Evolutionary conservation across 2,329 filamentous ascomycete species (phyloP).

Genomic region (Fusarium dlaminii): DNA sequence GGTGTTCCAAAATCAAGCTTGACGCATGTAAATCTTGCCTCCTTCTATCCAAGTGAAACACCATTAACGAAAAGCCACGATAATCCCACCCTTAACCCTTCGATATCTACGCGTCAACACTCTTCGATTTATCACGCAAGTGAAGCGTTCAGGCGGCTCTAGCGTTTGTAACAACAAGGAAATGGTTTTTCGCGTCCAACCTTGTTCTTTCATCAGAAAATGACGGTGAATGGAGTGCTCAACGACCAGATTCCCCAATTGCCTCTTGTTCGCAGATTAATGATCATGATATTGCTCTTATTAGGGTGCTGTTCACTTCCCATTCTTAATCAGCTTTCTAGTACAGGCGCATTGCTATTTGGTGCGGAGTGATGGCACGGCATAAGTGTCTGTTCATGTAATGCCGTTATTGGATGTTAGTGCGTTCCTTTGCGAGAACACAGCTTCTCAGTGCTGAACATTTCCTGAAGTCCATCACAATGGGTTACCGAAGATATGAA

Average conservation of each 20-base stretch:
- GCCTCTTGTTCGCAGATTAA: neutral
- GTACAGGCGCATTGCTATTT: neutral
- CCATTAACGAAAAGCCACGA: neutral
- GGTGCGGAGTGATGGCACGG: neutral
- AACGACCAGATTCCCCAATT: neutral
- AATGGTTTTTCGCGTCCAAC: neutral
- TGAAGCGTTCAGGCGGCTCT: neutral
- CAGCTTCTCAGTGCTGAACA: neutral
- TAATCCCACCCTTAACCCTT: neutral
- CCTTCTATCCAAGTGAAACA: slow-evolving; percentile 16
- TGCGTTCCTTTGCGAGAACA: neutral
- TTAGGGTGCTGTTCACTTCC: neutral
- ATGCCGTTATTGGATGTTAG: neutral
- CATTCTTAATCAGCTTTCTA: neutral
- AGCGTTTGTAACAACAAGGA: neutral
- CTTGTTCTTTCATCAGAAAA: neutral
- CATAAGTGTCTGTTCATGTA: neutral
- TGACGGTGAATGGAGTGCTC: neutral
- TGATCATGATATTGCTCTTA: neutral
- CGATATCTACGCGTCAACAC: slow-evolving; percentile 15
- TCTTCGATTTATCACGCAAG: neutral
- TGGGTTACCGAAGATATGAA: neutral
- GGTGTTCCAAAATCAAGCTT: slow-evolving; percentile 11
- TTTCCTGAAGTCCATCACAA: neutral
- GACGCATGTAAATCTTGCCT: slow-evolving; percentile 6